A percentile compares a stretch with the other conserved stretches of the same genome.
phyloP scores from a whole-genome alignment of 1,284 basidiomycete genomes.

The Amylostereum chailletii region DNA sequence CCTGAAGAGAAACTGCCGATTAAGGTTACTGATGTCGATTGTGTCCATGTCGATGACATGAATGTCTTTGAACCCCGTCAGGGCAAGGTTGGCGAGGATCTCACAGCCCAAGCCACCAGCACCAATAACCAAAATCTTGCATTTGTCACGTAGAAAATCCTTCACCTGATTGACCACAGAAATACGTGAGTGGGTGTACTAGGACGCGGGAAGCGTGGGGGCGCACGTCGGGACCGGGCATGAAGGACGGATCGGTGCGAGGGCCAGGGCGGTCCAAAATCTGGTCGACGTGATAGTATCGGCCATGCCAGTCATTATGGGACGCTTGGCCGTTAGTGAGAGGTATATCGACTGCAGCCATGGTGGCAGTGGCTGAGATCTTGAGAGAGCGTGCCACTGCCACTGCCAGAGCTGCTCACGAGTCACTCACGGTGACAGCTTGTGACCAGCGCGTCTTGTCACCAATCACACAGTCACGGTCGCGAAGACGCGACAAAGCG shows the following conservation, averaged over 20 bases:
- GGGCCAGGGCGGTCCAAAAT: constrained; percentile 76
- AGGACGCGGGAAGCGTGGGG: constrained; percentile 13
- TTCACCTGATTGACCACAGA: constrained; percentile 54
- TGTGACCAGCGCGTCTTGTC: too few relatives aligned
- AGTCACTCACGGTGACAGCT: too few relatives aligned
- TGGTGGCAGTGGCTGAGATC: constrained; percentile 11
- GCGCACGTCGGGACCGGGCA: constrained; percentile 63
- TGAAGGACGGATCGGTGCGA: constrained; percentile 68
- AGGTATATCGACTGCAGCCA: constrained; percentile 19
- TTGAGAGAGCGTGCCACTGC: not conserved
- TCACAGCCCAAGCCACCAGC: constrained; percentile 94
- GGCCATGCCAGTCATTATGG: constrained; percentile 56
- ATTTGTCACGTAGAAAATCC: constrained; percentile 73
- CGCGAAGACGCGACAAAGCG: too few relatives aligned
- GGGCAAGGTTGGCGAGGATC: constrained; percentile 87
- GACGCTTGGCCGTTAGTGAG: constrained; percentile 20
- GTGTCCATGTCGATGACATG: constrained; percentile 99
- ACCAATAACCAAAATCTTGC: constrained; percentile 95
- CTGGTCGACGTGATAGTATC: constrained; percentile 76
- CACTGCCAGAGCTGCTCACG: too few relatives aligned
- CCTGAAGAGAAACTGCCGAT: constrained; percentile 98
- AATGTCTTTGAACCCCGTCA: constrained; percentile 95
- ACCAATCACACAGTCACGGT: too few relatives aligned
- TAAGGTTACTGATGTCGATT: constrained; percentile 98
- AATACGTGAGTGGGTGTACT: not conserved